Evolutionary conservation across 2,329 filamentous ascomycete species (phyloP).

Genomic region (Exophiala dermatitidis): DNA sequence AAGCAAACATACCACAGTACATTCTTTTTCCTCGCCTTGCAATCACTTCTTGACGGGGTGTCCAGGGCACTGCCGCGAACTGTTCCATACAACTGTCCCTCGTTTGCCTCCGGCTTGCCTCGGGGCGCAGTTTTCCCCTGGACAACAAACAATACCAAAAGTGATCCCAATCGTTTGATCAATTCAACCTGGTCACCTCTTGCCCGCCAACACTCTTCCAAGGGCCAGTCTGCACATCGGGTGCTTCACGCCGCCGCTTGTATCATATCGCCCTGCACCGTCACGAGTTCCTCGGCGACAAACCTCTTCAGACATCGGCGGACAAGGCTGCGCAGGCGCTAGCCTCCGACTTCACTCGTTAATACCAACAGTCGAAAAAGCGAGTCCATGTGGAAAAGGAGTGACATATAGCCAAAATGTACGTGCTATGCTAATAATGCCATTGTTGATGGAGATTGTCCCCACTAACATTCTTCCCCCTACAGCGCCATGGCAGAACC

Average conservation of each 20-base stretch:
- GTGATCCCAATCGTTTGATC: not conserved
- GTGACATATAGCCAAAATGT: not conserved
- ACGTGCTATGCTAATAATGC: conserved; percentile 7
- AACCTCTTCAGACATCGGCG: not conserved
- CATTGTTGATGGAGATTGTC: conserved; percentile 9
- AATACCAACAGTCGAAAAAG: not conserved
- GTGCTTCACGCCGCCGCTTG: not conserved
- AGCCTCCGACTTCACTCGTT: conserved; percentile 3
- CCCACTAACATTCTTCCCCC: conserved; percentile 19
- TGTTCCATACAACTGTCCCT: not conserved
- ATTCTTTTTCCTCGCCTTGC: not conserved
- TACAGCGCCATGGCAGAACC: conserved; percentile 43
- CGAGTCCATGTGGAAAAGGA: not conserved
- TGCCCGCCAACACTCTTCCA: not conserved
- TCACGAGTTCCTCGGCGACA: not conserved
- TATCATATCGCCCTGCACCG: not conserved
- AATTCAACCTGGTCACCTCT: not conserved
- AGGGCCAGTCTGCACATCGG: not conserved
- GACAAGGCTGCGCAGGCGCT: conserved; percentile 15
- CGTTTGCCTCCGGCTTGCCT: not conserved
- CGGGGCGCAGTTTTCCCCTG: not conserved
- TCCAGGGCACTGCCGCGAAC: not conserved
- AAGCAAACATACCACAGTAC: no score
- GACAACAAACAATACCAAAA: not conserved
- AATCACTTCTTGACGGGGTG: not conserved